Conservation (phyloP, 1,139 yeast genomes). For the Pichia sp. region DNA sequence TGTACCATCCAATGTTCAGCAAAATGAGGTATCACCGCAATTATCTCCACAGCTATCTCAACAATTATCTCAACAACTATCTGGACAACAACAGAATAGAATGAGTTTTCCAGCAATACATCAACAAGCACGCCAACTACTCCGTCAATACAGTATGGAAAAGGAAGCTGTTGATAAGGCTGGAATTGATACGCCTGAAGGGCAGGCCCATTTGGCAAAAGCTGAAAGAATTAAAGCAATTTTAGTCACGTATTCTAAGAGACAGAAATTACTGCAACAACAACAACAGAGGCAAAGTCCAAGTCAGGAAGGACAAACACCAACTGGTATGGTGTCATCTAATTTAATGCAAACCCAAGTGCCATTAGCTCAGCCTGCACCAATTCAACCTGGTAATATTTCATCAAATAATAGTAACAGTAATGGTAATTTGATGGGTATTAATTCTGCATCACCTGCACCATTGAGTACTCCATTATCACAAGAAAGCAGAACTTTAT, state of each 20-base stretch:
- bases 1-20: not conserved
- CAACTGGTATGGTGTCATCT: slow-evolving; percentile 1
- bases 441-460: slow-evolving; percentile 10
- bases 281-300: slow-evolving; percentile 18
- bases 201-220: slow-evolving; percentile 59
- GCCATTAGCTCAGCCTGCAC: not conserved
- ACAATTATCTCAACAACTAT: slow-evolving; percentile 10
- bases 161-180: slow-evolving; percentile 53
- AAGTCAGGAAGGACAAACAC: slow-evolving; percentile 19
- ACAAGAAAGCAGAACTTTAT: slow-evolving; percentile 5
- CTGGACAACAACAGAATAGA: slow-evolving; percentile 15
- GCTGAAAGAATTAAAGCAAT: slow-evolving; percentile 60
- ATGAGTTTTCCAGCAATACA: slow-evolving; percentile 22
- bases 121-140: slow-evolving; percentile 54
- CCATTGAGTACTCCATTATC: slow-evolving; percentile 7
- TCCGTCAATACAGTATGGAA: slow-evolving; percentile 54
- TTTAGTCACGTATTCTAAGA: slow-evolving; percentile 31
- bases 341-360: not conserved
- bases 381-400: not conserved
- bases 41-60: slow-evolving; percentile 5
- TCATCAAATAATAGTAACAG: not conserved
- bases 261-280: slow-evolving; percentile 28
- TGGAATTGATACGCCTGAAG: slow-evolving; percentile 57
- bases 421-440: not conserved
- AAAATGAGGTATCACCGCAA: not conserved